These are phyloP conservation scores for Cercospora beticola DNA, from an alignment of 2,329 filamentous ascomycete genomes.

Conservation along the genomic window DNA sequence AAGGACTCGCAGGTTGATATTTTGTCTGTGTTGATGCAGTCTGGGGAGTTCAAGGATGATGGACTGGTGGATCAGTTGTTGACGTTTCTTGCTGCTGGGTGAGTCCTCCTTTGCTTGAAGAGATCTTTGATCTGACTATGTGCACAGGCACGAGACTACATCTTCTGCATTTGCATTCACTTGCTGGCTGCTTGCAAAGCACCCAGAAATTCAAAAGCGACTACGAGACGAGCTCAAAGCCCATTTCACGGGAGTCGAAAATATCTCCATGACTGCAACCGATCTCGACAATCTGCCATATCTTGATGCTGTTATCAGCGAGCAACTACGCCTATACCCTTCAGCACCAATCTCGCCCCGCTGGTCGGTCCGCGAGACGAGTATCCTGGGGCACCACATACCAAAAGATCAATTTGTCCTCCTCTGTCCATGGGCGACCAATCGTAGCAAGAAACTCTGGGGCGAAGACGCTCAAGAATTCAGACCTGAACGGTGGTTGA, in stretches of 20 bases:
- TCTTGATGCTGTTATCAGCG: slow-evolving; percentile 72
- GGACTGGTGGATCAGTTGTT: slow-evolving; percentile 54
- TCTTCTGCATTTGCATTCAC: slow-evolving; percentile 72
- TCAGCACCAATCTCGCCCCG: slow-evolving; percentile 25
- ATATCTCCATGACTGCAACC: slow-evolving; percentile 45
- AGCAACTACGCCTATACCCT: slow-evolving; percentile 41
- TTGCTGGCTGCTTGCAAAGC: slow-evolving; percentile 64
- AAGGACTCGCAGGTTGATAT: slow-evolving; percentile 41
- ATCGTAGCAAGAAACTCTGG: slow-evolving; percentile 44
- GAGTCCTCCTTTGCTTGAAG: background rate
- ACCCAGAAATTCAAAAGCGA: slow-evolving; percentile 46
- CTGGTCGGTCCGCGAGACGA: slow-evolving; percentile 26
- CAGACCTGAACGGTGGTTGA: slow-evolving; percentile 47
- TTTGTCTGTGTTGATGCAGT: slow-evolving; percentile 51
- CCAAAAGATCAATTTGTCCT: slow-evolving; percentile 27
- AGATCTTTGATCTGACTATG: background rate
- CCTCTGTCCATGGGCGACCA: slow-evolving; percentile 43
- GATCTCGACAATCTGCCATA: slow-evolving; percentile 71
- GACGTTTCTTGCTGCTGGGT: slow-evolving; percentile 54
- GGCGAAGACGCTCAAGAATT: slow-evolving; percentile 42
- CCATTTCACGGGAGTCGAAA: slow-evolving; percentile 39
- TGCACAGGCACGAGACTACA: slow-evolving; percentile 66
- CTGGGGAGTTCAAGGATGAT: slow-evolving; percentile 52
- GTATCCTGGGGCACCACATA: slow-evolving; percentile 5
- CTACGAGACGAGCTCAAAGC: slow-evolving; percentile 50